These are phyloP conservation scores for Lolium perenne DNA, from an alignment of 176 grass and related monocot genomes.

Conservation along the genomic window DNA sequence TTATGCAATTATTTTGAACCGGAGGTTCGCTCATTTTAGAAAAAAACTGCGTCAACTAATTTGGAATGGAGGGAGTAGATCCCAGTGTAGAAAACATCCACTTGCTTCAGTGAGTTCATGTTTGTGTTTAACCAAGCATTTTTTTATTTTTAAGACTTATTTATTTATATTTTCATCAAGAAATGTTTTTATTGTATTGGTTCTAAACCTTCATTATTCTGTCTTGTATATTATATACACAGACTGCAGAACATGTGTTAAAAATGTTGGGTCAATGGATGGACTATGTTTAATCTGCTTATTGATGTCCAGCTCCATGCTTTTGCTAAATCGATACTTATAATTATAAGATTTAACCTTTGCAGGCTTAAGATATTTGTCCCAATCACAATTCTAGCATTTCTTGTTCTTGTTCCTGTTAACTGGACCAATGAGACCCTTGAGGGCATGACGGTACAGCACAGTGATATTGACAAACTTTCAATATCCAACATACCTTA, in stretches of 20 bases:
- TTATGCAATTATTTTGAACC: too few relatives aligned
- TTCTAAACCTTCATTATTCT: slow-evolving; percentile 15
- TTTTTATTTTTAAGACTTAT: slow-evolving; percentile 8
- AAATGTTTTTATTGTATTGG: slow-evolving; percentile 15
- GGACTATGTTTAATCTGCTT: slow-evolving; percentile 24
- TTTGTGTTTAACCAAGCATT: slow-evolving; percentile 23
- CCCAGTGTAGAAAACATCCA: neutral
- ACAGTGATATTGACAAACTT: slow-evolving; percentile 82
- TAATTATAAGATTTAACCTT: slow-evolving; percentile 20
- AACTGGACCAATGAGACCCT: slow-evolving; percentile 94
- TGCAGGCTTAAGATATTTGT: slow-evolving; percentile 96
- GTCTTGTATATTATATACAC: neutral
- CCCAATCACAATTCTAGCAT: slow-evolving; percentile 84
- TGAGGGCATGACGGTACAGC: slow-evolving; percentile 40
- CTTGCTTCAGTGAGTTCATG: slow-evolving; percentile 31
- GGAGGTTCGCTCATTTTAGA: too few relatives aligned
- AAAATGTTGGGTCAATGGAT: slow-evolving; percentile 12
- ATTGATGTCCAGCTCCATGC: slow-evolving; percentile 24
- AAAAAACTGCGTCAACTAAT: too few relatives aligned
- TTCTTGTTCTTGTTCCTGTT: slow-evolving; percentile 83
- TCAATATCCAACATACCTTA: slow-evolving; percentile 94
- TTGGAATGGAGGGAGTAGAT: too few relatives aligned
- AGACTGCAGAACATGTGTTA: neutral
- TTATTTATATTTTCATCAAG: slow-evolving; percentile 20
- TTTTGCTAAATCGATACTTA: slow-evolving; percentile 10